Evolutionary conservation across 768 basidiomycete species (phyloP).

Genomic region (Trichaptum fuscoviolaceum): DNA sequence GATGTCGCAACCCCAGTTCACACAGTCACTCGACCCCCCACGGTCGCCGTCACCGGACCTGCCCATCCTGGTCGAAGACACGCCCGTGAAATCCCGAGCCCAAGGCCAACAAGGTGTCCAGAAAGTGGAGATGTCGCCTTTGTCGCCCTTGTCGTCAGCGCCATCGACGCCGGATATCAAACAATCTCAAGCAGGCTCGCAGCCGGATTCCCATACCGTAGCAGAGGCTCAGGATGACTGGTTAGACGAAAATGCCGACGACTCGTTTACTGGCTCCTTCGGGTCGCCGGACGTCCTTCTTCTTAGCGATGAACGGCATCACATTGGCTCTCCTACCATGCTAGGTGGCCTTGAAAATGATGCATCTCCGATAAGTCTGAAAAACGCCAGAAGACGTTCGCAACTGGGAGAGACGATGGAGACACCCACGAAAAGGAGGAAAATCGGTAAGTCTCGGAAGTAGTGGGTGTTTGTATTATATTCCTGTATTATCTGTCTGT

Average conservation of each 20-base stretch:
- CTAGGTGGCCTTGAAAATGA: neutral
- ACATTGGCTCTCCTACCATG: neutral
- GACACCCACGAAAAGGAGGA: neutral
- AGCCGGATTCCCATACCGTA: neutral
- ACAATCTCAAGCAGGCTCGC: neutral
- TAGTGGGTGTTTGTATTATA: neutral
- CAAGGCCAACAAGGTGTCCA: neutral
- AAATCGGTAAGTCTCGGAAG: neutral
- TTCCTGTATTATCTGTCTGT: neutral
- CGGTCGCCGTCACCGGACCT: neutral
- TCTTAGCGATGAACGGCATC: neutral
- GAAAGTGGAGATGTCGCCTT: neutral
- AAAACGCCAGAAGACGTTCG: neutral
- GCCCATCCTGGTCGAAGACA: slow-evolving; percentile 2
- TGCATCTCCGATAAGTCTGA: neutral
- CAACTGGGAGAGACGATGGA: neutral
- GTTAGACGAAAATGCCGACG: neutral
- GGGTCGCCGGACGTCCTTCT: slow-evolving; percentile 1
- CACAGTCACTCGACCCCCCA: neutral
- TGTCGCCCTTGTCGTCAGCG: neutral
- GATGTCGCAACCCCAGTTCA: neutral
- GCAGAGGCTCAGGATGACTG: neutral
- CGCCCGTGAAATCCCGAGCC: neutral
- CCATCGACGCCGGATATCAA: neutral
- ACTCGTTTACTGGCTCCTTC: neutral